A percentile compares a stretch with the other conserved stretches of the same genome.
Conservation (phyloP, 345 rosid species). For the Cardamine chenopodiifolia region DNA sequence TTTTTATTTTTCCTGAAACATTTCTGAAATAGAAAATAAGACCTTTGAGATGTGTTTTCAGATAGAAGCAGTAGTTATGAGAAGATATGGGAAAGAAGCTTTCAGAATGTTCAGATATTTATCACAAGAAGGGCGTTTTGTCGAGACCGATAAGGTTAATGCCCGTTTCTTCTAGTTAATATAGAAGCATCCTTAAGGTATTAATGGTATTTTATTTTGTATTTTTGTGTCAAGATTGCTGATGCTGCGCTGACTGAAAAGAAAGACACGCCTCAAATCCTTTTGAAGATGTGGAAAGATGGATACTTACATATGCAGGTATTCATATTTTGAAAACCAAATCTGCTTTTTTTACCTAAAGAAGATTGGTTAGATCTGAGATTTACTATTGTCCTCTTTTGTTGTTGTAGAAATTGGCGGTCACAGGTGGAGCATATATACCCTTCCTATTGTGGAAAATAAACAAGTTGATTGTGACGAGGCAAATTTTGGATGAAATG, state of each 20-base stretch:
- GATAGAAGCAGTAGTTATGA: conserved; percentile 75
- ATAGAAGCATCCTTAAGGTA: not conserved
- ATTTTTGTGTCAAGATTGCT: conserved; percentile 55
- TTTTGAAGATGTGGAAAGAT: conserved; percentile 82
- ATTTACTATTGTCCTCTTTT: not conserved
- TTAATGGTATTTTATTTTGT: conserved; percentile 6
- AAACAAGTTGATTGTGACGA: conserved; percentile 51
- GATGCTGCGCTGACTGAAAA: conserved; percentile 65
- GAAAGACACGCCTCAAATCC: conserved; percentile 62
- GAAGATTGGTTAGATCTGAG: not conserved
- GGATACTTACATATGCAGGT: conserved; percentile 88
- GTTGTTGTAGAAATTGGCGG: conserved; percentile 58
- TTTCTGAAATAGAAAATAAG: conserved; percentile 22
- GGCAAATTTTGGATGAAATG: conserved; percentile 72
- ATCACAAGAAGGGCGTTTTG: conserved; percentile 49
- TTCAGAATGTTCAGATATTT: conserved; percentile 77
- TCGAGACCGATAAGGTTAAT: conserved; percentile 80
- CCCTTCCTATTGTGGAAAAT: conserved; percentile 78
- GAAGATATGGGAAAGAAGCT: conserved; percentile 71
- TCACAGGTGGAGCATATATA: conserved; percentile 40
- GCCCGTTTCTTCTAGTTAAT: not conserved
- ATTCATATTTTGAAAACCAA: conserved; percentile 14
- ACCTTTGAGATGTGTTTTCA: conserved; percentile 31
- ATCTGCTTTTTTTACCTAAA: not conserved
- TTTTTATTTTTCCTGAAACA: not conserved